A percentile compares a stretch with the other conserved stretches of the same genome.
Evolutionary conservation across 2,329 filamentous ascomycete species (phyloP).

Genomic region (Fusarium humuli): DNA sequence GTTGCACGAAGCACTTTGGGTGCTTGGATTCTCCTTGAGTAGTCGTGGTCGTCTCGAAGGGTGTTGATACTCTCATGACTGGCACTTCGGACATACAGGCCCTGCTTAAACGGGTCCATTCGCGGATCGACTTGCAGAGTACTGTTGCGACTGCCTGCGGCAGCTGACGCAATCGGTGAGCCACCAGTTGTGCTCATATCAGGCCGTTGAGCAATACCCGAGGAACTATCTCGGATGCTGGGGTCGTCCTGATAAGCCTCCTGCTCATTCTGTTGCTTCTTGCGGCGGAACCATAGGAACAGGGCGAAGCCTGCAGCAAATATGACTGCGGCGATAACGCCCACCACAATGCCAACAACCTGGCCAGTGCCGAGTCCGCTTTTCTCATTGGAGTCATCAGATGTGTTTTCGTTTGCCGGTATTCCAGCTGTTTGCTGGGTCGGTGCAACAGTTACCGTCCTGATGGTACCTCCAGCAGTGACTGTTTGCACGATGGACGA

Average conservation of each 20-base stretch:
- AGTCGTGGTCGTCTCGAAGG: slow-evolving; percentile 73
- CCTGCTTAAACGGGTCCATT: slow-evolving; percentile 70
- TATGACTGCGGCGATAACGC: slow-evolving; percentile 59
- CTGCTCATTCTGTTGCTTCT: slow-evolving; percentile 57
- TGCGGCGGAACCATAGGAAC: slow-evolving; percentile 60
- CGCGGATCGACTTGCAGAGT: slow-evolving; percentile 70
- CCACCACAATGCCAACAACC: slow-evolving; percentile 65
- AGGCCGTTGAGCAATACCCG: slow-evolving; percentile 59
- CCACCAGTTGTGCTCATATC: slow-evolving; percentile 55
- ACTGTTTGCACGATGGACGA: slow-evolving; percentile 62
- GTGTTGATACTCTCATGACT: slow-evolving; percentile 74
- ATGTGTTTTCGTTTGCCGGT: slow-evolving; percentile 32
- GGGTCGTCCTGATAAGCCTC: slow-evolving; percentile 58
- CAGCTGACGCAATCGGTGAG: slow-evolving; percentile 48
- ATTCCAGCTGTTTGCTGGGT: slow-evolving; percentile 46
- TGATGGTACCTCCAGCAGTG: slow-evolving; percentile 64
- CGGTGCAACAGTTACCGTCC: slow-evolving; percentile 66
- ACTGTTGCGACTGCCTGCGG: slow-evolving; percentile 63
- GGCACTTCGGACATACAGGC: slow-evolving; percentile 67
- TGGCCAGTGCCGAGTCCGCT: slow-evolving; percentile 58
- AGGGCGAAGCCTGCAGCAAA: slow-evolving; percentile 52
- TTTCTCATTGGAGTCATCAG: slow-evolving; percentile 31
- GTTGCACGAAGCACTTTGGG: slow-evolving; percentile 70
- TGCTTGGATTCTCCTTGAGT: slow-evolving; percentile 69
- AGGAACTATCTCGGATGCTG: slow-evolving; percentile 63